Conservation (phyloP, 352 stramenopile genomes). For the Phytophthora tubulina region DNA sequence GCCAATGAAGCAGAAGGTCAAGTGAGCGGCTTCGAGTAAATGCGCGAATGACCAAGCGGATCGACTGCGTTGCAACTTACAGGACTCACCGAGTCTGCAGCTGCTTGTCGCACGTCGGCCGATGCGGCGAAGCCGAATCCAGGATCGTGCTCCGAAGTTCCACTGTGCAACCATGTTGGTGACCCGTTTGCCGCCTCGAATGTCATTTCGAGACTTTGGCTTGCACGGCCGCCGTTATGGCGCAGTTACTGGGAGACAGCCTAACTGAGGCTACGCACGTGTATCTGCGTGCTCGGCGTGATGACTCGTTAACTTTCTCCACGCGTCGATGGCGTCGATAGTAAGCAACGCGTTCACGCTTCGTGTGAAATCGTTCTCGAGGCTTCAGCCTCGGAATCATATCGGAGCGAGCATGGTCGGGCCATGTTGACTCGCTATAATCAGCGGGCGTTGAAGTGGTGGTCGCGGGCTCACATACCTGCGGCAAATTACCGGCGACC, state of each 20-base stretch:
- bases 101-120: slow-evolving; percentile 29
- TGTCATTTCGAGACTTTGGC: slow-evolving; percentile 3
- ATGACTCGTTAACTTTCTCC: neutral
- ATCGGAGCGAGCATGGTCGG: slow-evolving; percentile 17
- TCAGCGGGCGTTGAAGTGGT: slow-evolving; percentile 15
- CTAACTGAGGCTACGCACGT: neutral
- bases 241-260: slow-evolving; percentile 29
- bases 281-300: neutral
- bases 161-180: slow-evolving; percentile 25
- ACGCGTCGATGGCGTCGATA: neutral
- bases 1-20: neutral
- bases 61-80: neutral
- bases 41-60: slow-evolving; percentile 34
- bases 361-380: neutral
- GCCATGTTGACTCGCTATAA: slow-evolving; percentile 13
- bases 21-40: slow-evolving; percentile 18
- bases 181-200: slow-evolving; percentile 26
- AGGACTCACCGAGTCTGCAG: neutral
- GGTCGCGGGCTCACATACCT: slow-evolving; percentile 4
- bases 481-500: slow-evolving; percentile 11
- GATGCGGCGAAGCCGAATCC: slow-evolving; percentile 25
- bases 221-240: neutral
- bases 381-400: slow-evolving; percentile 5
- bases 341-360: neutral
- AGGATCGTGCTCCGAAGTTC: slow-evolving; percentile 38